A percentile compares a stretch with the other conserved stretches of the same genome.
Conservation (phyloP, 768 basidiomycete genomes). For the Clitopilus passeckerianus region DNA sequence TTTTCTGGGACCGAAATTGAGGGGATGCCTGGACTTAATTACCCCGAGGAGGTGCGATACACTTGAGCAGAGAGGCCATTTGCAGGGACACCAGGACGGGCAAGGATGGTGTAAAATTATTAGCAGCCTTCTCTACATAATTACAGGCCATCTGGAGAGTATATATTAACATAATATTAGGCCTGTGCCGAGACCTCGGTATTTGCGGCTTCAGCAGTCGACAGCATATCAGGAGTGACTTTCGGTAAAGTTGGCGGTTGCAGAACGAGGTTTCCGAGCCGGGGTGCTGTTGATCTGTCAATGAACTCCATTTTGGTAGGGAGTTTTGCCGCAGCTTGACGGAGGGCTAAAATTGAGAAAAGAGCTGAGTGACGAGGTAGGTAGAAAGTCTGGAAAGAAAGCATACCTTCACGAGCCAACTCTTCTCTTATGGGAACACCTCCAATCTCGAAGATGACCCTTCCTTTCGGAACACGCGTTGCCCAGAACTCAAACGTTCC, state of each 20-base stretch:
- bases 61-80: not conserved
- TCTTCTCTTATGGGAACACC: constrained; percentile 88
- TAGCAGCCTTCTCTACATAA: not conserved
- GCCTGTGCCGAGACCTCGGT: not conserved
- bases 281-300: constrained; percentile 57
- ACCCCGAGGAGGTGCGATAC: not conserved
- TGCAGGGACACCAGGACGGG: not conserved
- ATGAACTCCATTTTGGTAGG: constrained; percentile 90
- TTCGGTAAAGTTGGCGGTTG: constrained; percentile 32
- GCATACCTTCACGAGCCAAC: constrained; percentile 83
- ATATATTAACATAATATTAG: not conserved
- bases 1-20: no score
- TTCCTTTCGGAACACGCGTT: constrained; percentile 80
- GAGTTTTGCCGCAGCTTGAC: constrained; percentile 82
- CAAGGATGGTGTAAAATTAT: not conserved
- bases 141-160: not conserved
- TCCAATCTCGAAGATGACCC: constrained; percentile 92
- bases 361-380: no score
- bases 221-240: constrained; percentile 1
- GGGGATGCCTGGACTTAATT: no score
- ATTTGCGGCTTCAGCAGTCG: not conserved
- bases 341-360: constrained; percentile 54
- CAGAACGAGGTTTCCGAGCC: constrained; percentile 65
- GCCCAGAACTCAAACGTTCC: constrained; percentile 98
- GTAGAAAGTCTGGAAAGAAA: no score